phyloP scores from a whole-genome alignment of 371 early-diverging fungal species.

The Apophysomyces ossiformis region DNA sequence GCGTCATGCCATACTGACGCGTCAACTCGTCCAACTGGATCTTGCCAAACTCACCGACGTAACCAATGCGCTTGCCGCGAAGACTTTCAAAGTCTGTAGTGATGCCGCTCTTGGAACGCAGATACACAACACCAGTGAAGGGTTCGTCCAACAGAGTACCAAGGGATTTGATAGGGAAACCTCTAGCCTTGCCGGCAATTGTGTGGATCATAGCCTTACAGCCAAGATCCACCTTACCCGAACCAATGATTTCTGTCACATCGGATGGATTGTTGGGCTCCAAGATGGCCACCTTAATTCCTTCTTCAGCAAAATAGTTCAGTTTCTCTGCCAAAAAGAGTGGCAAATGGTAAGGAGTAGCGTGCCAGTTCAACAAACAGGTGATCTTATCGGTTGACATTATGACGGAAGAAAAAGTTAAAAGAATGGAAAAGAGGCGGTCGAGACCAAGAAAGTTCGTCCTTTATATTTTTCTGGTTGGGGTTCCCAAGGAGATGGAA shows the following conservation, averaged over 20 bases:
- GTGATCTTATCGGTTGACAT: slow-evolving; percentile 64
- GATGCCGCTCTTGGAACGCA: slow-evolving; percentile 59
- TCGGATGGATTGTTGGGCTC: slow-evolving; percentile 71
- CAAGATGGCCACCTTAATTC: slow-evolving; percentile 66
- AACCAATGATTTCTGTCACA: slow-evolving; percentile 69
- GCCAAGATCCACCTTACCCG: slow-evolving; percentile 68
- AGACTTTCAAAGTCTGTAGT: slow-evolving; percentile 59
- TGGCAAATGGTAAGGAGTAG: slow-evolving; percentile 71
- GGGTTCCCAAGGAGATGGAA: neutral
- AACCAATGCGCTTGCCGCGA: slow-evolving; percentile 66
- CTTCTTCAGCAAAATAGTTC: slow-evolving; percentile 63
- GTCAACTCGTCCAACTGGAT: slow-evolving; percentile 69
- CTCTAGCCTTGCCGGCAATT: slow-evolving; percentile 70
- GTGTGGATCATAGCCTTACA: slow-evolving; percentile 78
- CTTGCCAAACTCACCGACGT: slow-evolving; percentile 73
- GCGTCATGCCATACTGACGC: slow-evolving; percentile 62
- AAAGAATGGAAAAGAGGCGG: neutral
- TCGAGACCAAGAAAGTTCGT: neutral
- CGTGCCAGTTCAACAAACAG: slow-evolving; percentile 63
- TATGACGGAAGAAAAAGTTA: neutral
- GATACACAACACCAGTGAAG: slow-evolving; percentile 68
- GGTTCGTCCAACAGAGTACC: slow-evolving; percentile 73
- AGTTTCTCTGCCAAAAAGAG: slow-evolving; percentile 67
- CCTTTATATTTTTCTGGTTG: neutral
- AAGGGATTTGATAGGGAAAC: slow-evolving; percentile 67